A percentile compares a stretch with the other conserved stretches of the same genome.
Evolutionary conservation across 2,329 filamentous ascomycete genomes (phyloP).

Genomic region (Salinomyces thailandicus): DNA sequence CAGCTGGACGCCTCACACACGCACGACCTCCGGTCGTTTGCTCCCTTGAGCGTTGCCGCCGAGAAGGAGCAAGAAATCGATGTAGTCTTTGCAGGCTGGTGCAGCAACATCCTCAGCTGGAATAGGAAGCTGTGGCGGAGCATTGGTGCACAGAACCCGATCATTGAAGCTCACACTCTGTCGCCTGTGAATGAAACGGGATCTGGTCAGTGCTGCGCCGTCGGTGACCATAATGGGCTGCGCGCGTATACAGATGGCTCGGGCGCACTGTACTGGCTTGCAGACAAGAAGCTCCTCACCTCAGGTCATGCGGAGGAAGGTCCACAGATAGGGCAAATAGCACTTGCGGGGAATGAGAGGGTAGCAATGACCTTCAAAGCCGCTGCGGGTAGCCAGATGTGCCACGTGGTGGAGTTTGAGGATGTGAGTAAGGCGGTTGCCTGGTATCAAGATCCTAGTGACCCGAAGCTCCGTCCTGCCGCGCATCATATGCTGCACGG

Average conservation of each 20-base stretch:
- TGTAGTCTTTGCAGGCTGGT: conserved; percentile 25
- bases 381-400: conserved; percentile 16
- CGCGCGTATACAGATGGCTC: neutral
- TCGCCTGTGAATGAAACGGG: too few relatives aligned
- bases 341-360: conserved; percentile 20
- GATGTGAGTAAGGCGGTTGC: conserved; percentile 14
- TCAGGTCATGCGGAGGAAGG: neutral
- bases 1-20: conserved; percentile 13
- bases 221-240: conserved; percentile 25
- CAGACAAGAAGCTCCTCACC: neutral
- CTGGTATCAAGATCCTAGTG: conserved; percentile 21
- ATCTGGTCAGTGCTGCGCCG: neutral
- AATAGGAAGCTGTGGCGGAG: too few relatives aligned
- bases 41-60: neutral
- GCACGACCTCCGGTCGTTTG: conserved; percentile 13
- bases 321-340: conserved; percentile 14
- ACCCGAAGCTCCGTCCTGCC: conserved; percentile 13
- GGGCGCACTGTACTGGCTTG: neutral
- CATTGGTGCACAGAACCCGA: neutral
- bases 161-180: neutral
- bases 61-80: conserved; percentile 1
- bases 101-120: too few relatives aligned
- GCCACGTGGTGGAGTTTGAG: conserved; percentile 21
- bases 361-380: conserved; percentile 21
- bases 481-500: conserved; percentile 21